Percentiles rank a stretch among this genome's conserved stretches.
phyloP scores from a whole-genome alignment of 2,329 filamentous ascomycete species.

The Epichloe amarillans region DNA sequence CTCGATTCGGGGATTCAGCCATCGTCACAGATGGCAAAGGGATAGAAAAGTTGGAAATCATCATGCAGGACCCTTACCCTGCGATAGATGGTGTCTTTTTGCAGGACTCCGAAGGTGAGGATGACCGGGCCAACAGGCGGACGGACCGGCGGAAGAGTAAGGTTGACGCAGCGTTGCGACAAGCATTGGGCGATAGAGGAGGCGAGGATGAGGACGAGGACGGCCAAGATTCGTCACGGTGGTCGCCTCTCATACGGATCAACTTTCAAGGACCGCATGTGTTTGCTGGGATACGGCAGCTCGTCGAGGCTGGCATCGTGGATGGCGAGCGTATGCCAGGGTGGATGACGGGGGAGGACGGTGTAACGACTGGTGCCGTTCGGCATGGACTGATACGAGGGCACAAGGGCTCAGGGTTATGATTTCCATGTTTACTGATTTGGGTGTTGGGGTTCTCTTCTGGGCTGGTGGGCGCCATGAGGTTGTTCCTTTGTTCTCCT shows the following conservation, averaged over 20 bases:
- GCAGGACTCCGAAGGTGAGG: conserved; percentile 14
- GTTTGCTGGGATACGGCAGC: conserved; percentile 63
- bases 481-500: conserved; percentile 4
- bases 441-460: not conserved
- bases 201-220: conserved; percentile 15
- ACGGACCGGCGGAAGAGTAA: conserved; percentile 18
- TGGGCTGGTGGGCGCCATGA: conserved; percentile 6
- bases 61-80: conserved; percentile 45
- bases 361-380: conserved; percentile 60
- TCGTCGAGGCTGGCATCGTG: conserved; percentile 64
- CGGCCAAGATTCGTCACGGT: conserved; percentile 14
- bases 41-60: conserved; percentile 46
- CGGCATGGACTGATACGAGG: conserved; percentile 50
- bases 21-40: conserved; percentile 43
- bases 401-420: conserved; percentile 42
- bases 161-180: conserved; percentile 22
- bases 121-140: conserved; percentile 7
- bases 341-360: conserved; percentile 84
- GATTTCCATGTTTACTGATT: conserved; percentile 9
- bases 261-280: conserved; percentile 66
- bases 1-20: conserved; percentile 55
- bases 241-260: conserved; percentile 36
- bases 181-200: conserved; percentile 12
- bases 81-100: conserved; percentile 8
- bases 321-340: conserved; percentile 70